Conservation (phyloP, 139 green algal species). For the Closterium sp. region DNA sequence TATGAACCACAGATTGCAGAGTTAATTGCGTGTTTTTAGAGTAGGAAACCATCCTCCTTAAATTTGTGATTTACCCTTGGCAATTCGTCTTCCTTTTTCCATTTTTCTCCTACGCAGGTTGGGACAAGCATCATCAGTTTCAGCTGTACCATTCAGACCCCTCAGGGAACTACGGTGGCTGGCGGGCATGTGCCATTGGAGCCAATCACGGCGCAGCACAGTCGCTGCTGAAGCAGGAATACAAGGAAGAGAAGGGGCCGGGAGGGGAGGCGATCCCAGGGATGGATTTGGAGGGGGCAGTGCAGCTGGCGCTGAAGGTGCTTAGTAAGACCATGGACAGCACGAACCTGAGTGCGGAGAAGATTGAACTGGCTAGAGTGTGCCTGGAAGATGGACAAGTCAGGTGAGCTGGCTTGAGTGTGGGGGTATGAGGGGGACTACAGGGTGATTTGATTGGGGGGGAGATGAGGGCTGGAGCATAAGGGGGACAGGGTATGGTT, state of each 20-base stretch:
- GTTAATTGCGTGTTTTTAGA: too few species aligned
- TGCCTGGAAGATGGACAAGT: background rate
- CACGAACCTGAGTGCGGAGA: slow-evolving; percentile 84
- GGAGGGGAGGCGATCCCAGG: background rate
- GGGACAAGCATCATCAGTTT: slow-evolving; percentile 82
- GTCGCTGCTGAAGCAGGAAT: slow-evolving; percentile 73
- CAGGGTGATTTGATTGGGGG: too few species aligned
- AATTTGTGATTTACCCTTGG: too few species aligned
- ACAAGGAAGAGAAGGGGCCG: slow-evolving; percentile 69
- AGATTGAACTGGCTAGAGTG: slow-evolving; percentile 92
- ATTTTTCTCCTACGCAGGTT: too few species aligned
- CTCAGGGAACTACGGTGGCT: slow-evolving; percentile 94
- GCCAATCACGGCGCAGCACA: slow-evolving; percentile 71
- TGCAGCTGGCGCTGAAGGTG: slow-evolving; percentile 87
- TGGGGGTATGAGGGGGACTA: too few species aligned
- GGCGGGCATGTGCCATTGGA: slow-evolving; percentile 95
- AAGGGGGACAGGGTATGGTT: background rate
- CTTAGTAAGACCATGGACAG: slow-evolving; percentile 96
- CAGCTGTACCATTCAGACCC: slow-evolving; percentile 96
- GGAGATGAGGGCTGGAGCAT: background rate
- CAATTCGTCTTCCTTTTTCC: too few species aligned
- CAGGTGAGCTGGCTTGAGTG: background rate
- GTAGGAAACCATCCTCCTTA: too few species aligned
- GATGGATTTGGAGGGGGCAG: slow-evolving; percentile 69
- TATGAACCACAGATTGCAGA: too few species aligned